Evolutionary conservation across 2,329 filamentous ascomycete species (phyloP).

Genomic region (Trichoderma arundinaceum): DNA sequence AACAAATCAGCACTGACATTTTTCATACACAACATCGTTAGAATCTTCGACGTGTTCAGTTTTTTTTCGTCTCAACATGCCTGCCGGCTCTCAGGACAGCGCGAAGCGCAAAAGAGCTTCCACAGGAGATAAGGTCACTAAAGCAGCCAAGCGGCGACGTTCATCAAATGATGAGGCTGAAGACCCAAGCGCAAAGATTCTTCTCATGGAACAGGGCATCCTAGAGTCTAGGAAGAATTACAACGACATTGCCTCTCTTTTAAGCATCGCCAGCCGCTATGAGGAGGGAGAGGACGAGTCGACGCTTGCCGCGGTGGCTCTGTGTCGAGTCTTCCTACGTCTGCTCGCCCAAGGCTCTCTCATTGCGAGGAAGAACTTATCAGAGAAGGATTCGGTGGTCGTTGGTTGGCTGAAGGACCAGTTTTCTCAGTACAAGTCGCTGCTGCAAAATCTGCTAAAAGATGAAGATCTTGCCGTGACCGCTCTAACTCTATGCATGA

Average conservation of each 20-base stretch:
- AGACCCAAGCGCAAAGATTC: constrained; percentile 68
- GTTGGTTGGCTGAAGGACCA: constrained; percentile 79
- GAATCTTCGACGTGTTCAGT: background rate
- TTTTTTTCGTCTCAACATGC: constrained; percentile 28
- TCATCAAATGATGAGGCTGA: constrained; percentile 54
- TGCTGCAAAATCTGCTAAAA: constrained; percentile 66
- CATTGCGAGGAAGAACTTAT: constrained; percentile 65
- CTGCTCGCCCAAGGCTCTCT: constrained; percentile 77
- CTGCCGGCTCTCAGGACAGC: constrained; percentile 38
- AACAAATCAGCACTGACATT: background rate
- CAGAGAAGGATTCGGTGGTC: constrained; percentile 76
- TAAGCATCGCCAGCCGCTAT: constrained; percentile 59
- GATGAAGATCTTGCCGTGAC: constrained; percentile 70
- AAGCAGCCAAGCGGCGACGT: constrained; percentile 57
- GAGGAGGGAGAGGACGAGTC: constrained; percentile 58
- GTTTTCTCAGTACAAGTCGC: constrained; percentile 71
- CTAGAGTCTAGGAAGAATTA: constrained; percentile 87
- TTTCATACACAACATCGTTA: background rate
- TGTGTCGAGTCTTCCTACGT: constrained; percentile 85
- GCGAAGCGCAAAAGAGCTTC: constrained; percentile 60
- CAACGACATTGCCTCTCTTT: constrained; percentile 81
- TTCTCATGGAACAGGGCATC: constrained; percentile 79
- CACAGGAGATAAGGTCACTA: constrained; percentile 39
- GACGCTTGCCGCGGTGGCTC: constrained; percentile 74
- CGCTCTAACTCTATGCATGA: constrained; percentile 80